These are phyloP conservation scores for Abortiporus biennis DNA, from an alignment of 1,284 basidiomycete species.

Conservation along the genomic window DNA sequence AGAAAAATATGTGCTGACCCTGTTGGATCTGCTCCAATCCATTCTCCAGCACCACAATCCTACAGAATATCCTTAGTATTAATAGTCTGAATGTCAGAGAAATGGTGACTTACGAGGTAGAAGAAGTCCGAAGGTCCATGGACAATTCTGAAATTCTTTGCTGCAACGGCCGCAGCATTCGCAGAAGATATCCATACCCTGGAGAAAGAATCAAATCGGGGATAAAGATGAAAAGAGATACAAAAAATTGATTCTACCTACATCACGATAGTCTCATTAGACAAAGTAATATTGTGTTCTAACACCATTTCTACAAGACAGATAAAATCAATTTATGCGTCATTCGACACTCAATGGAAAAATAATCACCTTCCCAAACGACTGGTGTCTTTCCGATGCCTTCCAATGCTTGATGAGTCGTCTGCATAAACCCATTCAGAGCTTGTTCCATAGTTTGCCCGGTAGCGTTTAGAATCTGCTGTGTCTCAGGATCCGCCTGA, in stretches of 20 bases:
- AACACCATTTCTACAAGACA: slow-evolving; percentile 60
- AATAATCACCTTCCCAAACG: slow-evolving; percentile 59
- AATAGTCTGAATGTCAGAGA: not conserved
- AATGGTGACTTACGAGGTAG: slow-evolving; percentile 39
- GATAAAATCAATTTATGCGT: not conserved
- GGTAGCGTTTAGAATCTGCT: slow-evolving; percentile 38
- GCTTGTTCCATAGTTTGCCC: slow-evolving; percentile 58
- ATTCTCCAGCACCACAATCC: slow-evolving; percentile 78
- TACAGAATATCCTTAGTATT: slow-evolving; percentile 15
- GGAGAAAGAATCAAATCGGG: not conserved
- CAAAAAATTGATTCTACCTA: no score
- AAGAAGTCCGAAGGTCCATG: slow-evolving; percentile 51
- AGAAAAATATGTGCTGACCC: slow-evolving; percentile 22
- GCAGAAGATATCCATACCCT: slow-evolving; percentile 53
- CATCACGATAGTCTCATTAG: slow-evolving; percentile 68
- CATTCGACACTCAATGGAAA: no score
- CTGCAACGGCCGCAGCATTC: slow-evolving; percentile 36
- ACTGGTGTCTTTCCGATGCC: slow-evolving; percentile 49
- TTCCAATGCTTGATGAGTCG: slow-evolving; percentile 41
- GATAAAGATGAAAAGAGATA: not conserved
- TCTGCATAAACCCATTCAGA: slow-evolving; percentile 52
- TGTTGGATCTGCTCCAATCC: slow-evolving; percentile 54
- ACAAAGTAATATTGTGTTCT: slow-evolving; percentile 53
- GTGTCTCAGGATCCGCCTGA: slow-evolving; percentile 51
- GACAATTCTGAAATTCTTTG: slow-evolving; percentile 43